Evolutionary conservation across 2,329 filamentous ascomycete species (phyloP).

Genomic region (Colletotrichum kahawae): DNA sequence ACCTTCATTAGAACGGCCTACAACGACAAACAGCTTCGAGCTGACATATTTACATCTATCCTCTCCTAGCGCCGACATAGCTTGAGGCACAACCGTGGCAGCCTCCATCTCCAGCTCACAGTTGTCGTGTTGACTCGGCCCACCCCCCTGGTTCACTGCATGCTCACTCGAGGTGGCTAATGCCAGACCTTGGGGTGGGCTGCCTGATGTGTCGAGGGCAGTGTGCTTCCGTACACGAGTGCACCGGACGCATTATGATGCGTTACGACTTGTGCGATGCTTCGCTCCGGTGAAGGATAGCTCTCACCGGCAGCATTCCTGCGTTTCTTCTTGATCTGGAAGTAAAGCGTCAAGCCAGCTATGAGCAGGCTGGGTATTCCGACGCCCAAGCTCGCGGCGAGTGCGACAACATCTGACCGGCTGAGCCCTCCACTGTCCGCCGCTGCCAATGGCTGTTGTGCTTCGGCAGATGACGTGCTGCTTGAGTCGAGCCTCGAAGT

Average conservation of each 20-base stretch:
- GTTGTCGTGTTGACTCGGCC: neutral
- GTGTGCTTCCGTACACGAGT: neutral
- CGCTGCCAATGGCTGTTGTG: neutral
- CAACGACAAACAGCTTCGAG: neutral
- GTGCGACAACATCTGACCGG: conserved; percentile 28
- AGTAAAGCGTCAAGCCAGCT: conserved; percentile 28
- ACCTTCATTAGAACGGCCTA: neutral
- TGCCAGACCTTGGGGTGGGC: neutral
- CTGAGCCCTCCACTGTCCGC: conserved; percentile 24
- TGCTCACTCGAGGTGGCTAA: neutral
- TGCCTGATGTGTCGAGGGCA: neutral
- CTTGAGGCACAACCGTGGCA: neutral
- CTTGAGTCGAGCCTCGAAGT: neutral
- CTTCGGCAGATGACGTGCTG: neutral
- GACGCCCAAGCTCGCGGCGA: conserved; percentile 30
- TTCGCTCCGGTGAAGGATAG: neutral
- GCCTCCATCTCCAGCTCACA: neutral
- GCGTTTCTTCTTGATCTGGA: conserved; percentile 25
- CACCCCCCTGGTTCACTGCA: neutral
- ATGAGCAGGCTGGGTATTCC: conserved; percentile 37
- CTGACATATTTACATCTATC: neutral
- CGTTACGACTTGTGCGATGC: neutral
- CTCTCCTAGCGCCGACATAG: neutral
- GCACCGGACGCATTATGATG: neutral
- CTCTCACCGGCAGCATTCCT: neutral